A percentile compares a stretch with the other conserved stretches of the same genome.
Evolutionary conservation across 495 filamentous ascomycete genomes (phyloP).

Genomic region (Collariella sp.): DNA sequence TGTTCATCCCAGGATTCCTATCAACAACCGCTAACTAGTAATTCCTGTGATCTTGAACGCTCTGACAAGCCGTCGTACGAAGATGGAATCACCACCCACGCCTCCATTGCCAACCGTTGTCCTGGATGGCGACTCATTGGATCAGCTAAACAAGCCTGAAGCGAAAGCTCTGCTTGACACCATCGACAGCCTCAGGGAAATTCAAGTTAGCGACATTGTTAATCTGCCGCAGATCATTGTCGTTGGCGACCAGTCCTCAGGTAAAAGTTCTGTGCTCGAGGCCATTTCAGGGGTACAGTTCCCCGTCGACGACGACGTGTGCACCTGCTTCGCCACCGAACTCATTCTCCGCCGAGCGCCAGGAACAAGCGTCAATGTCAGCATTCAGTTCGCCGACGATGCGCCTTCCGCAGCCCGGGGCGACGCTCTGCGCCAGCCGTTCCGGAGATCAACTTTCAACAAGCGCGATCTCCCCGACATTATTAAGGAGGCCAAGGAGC

Average conservation of each 20-base stretch:
- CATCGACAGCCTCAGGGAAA: slow-evolving; percentile 1
- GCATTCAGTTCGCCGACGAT: slow-evolving; percentile 29
- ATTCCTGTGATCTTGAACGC: too few relatives aligned
- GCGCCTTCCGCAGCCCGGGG: background rate
- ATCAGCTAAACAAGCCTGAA: background rate
- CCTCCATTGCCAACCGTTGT: too few relatives aligned
- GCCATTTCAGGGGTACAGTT: slow-evolving; percentile 57
- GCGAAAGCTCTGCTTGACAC: slow-evolving; percentile 6
- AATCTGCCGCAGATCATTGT: slow-evolving; percentile 10
- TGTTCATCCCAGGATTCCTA: too few relatives aligned
- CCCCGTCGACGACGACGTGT: slow-evolving; percentile 41
- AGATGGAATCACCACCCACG: too few relatives aligned
- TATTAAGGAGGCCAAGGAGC: slow-evolving; percentile 33
- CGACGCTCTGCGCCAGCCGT: background rate
- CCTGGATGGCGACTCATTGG: background rate
- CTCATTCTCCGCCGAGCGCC: slow-evolving; percentile 42
- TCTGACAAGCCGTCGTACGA: too few relatives aligned
- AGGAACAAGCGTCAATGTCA: slow-evolving; percentile 26
- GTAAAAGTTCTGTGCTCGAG: slow-evolving; percentile 62
- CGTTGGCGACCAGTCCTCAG: slow-evolving; percentile 40
- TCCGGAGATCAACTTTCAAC: slow-evolving; percentile 5
- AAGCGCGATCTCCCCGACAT: slow-evolving; percentile 36
- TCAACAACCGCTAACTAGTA: too few relatives aligned
- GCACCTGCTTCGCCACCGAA: slow-evolving; percentile 50
- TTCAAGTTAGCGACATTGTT: background rate